These are phyloP conservation scores for Paecilomyces variotii DNA, from an alignment of 2,329 filamentous ascomycete species.

Conservation along the genomic window DNA sequence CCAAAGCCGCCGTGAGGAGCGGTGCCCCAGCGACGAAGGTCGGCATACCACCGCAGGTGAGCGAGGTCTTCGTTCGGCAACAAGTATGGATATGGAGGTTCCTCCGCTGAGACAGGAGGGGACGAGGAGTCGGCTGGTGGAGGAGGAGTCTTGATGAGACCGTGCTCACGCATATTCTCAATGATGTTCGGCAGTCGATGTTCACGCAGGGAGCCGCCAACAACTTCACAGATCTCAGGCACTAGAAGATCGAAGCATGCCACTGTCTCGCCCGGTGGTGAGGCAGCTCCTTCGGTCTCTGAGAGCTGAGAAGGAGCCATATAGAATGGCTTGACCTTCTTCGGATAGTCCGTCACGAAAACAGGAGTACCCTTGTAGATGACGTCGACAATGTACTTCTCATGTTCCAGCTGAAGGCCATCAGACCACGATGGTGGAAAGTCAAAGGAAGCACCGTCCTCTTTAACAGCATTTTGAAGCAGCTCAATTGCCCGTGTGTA, in stretches of 20 bases:
- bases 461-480: slow-evolving; percentile 52
- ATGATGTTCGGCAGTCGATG: slow-evolving; percentile 62
- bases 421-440: slow-evolving; percentile 62
- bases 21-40: slow-evolving; percentile 82
- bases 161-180: slow-evolving; percentile 61
- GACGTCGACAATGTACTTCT: slow-evolving; percentile 70
- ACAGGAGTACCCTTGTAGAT: slow-evolving; percentile 61
- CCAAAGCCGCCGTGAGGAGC: slow-evolving; percentile 89
- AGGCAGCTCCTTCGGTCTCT: slow-evolving; percentile 4
- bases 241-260: slow-evolving; percentile 88
- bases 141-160: slow-evolving; percentile 42
- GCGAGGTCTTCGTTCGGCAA: slow-evolving; percentile 33
- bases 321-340: slow-evolving; percentile 84
- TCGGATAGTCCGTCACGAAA: slow-evolving; percentile 92
- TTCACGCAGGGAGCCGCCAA: slow-evolving; percentile 83
- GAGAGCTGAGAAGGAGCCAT: slow-evolving; percentile 52
- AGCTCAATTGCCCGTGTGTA: slow-evolving; percentile 69
- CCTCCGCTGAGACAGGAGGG: slow-evolving; percentile 11
- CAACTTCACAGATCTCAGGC: slow-evolving; percentile 77
- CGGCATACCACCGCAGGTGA: slow-evolving; percentile 76
- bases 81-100: slow-evolving; percentile 28
- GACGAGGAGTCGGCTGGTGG: slow-evolving; percentile 5
- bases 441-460: slow-evolving; percentile 50
- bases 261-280: slow-evolving; percentile 47
- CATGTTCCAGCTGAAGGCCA: slow-evolving; percentile 84